These are phyloP conservation scores for Cyclotella baltica DNA, from an alignment of 108 stramenopile genomes.

Conservation along the genomic window DNA sequence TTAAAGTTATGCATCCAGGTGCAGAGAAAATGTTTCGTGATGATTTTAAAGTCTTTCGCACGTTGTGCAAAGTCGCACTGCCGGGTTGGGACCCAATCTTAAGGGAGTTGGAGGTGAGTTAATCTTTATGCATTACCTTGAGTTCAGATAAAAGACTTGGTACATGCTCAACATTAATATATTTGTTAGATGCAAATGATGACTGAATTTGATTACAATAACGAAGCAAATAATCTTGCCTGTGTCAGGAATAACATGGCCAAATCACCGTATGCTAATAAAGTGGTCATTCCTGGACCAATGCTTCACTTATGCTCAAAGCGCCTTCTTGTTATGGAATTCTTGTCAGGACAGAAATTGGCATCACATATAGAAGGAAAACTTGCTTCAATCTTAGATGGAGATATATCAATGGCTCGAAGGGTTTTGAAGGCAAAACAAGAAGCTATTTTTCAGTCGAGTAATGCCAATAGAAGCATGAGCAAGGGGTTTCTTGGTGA, in stretches of 20 bases:
- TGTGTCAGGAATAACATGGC: conserved; percentile 60
- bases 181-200: conserved; percentile 68
- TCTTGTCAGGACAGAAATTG: conserved; percentile 67
- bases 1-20: conserved; percentile 79
- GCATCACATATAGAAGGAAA: conserved; percentile 61
- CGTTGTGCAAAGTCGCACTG: conserved; percentile 70
- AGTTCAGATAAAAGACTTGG: too few species aligned
- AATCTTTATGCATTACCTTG: too few species aligned
- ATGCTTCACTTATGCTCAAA: conserved; percentile 56
- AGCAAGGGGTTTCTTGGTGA: conserved; percentile 37
- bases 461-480: conserved; percentile 9
- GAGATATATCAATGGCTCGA: conserved; percentile 44
- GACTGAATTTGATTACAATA: conserved; percentile 77
- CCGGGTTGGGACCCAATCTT: conserved; percentile 78
- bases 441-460: conserved; percentile 50
- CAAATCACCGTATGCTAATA: conserved; percentile 49
- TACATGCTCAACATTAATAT: too few species aligned
- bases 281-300: conserved; percentile 65
- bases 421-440: conserved; percentile 57
- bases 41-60: conserved; percentile 76
- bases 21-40: conserved; percentile 67
- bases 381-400: conserved; percentile 52
- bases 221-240: conserved; percentile 61
- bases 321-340: conserved; percentile 77
- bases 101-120: conserved; percentile 56